A percentile compares a stretch with the other conserved stretches of the same genome.
These are phyloP conservation scores for Drechslerella coelobrocha DNA, from an alignment of 2,329 filamentous ascomycete species.

Conservation along the genomic window DNA sequence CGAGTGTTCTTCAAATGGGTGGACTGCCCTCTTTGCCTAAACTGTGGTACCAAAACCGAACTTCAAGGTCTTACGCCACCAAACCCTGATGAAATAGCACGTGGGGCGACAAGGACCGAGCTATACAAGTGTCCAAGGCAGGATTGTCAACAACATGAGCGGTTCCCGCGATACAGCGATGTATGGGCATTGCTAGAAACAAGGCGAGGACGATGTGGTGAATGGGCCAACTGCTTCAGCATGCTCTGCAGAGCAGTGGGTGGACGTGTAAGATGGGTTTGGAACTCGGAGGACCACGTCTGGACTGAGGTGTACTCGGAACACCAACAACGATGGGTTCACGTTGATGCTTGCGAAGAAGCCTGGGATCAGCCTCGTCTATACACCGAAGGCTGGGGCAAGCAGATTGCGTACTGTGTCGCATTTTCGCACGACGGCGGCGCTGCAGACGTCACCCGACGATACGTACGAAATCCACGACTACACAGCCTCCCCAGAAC, in stretches of 20 bases:
- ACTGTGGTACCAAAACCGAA: constrained; percentile 82
- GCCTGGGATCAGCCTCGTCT: constrained; percentile 92
- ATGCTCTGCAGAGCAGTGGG: constrained; percentile 96
- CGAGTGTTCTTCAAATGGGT: constrained; percentile 94
- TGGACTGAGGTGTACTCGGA: constrained; percentile 98
- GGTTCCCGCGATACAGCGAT: constrained; percentile 93
- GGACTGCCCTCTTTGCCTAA: constrained; percentile 86
- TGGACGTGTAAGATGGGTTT: constrained; percentile 91
- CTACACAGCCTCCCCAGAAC: constrained; percentile 77
- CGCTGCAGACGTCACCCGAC: constrained; percentile 70
- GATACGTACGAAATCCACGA: constrained; percentile 73
- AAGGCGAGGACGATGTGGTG: constrained; percentile 81
- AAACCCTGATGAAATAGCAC: constrained; percentile 85
- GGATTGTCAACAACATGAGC: constrained; percentile 78
- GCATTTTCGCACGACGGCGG: constrained; percentile 88
- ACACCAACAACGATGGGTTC: constrained; percentile 92
- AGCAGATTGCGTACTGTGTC: constrained; percentile 96
- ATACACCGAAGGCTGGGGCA: constrained; percentile 93
- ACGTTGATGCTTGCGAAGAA: constrained; percentile 93
- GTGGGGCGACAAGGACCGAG: constrained; percentile 85
- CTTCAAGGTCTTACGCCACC: constrained; percentile 83
- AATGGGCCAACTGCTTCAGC: constrained; percentile 98
- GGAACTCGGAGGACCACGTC: constrained; percentile 96
- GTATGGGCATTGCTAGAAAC: constrained; percentile 92
- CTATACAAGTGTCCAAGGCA: constrained; percentile 83